Evolutionary conservation across 2,329 filamentous ascomycete species (phyloP), one percentile per base, ranked within the genome.

Genomic region (Lachnum nothofagi): DNA sequence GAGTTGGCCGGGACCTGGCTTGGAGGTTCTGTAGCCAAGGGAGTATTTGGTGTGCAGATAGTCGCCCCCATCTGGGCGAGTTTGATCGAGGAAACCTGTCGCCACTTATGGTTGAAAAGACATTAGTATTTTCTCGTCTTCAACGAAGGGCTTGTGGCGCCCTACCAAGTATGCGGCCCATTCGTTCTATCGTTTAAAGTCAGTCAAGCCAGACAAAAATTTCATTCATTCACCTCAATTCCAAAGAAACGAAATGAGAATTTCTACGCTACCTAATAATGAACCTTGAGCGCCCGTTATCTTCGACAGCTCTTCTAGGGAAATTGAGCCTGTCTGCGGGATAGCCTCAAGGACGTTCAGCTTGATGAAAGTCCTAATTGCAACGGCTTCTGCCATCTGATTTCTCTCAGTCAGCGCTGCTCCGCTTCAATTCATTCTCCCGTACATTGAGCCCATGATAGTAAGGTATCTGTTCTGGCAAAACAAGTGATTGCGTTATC

Each of bases 11-110:
- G 63, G 63, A 6, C 55, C 57, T 1, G 61, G 58, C 6, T 57
- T 49, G 27, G 61, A 58, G 4, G 65, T 44, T 9, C 62, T 51
- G 29, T 67, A 67, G 10, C 63, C 51, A 4, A 60, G 56, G 3
- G 64, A 66, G 33, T 64, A 65, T 33, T 63, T 65, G 24, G 62
- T 66, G 48, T 66, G 63, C 42, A 56, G 58, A 49, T 67, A 65
- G 5, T 60, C 55, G 16, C 64, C 58, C 4, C 59, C 60, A 47
- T 60, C 53, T 3, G 53, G 53, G 1, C 52, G 47, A 5, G 59
- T 62, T 44, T 65, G 63, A 35, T 62, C 59, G 5, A 66, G 54
- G 41, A 67, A 66, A 37, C 63, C 60, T 8, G 63, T 56, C 8
- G 54, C 59, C 41, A 66, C 65, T 63, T 41, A 34, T 10, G 16